Percentiles rank a stretch among this genome's conserved stretches.
phyloP scores from a whole-genome alignment of 345 rosid species.

The Camelina neglecta region DNA sequence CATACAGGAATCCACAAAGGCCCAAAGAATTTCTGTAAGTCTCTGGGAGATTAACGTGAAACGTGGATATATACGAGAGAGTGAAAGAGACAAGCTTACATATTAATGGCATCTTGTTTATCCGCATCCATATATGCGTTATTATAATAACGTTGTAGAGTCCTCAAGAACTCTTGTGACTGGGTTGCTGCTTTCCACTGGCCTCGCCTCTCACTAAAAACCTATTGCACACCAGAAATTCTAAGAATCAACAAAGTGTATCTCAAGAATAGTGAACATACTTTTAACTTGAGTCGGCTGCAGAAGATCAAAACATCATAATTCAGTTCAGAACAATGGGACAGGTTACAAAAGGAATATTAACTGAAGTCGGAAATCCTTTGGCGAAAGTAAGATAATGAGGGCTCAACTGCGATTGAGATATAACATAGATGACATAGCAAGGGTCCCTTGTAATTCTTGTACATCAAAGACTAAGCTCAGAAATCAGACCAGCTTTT shows the following conservation, averaged over 20 bases:
- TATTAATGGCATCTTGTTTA: conserved; percentile 91
- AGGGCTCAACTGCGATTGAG: background rate
- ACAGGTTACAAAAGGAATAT: conserved; percentile 1
- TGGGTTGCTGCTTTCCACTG: conserved; percentile 99
- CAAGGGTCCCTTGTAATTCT: background rate
- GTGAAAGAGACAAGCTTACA: conserved; percentile 58
- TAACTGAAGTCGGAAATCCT: background rate
- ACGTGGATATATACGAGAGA: conserved; percentile 19
- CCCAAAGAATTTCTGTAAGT: conserved; percentile 18
- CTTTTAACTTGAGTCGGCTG: conserved; percentile 14
- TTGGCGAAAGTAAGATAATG: background rate
- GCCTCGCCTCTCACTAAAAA: conserved; percentile 91
- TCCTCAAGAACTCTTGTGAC: conserved; percentile 98
- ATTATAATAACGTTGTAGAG: conserved; percentile 93
- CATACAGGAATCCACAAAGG: conserved; percentile 29
- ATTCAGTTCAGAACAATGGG: background rate
- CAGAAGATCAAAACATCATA: conserved; percentile 11
- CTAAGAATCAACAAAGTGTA: conserved; percentile 28
- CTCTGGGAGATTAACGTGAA: conserved; percentile 23
- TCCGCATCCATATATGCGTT: conserved; percentile 95
- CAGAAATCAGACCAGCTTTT: conserved; percentile 2
- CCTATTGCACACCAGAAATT: conserved; percentile 53
- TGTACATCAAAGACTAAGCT: background rate
- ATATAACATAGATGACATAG: background rate
- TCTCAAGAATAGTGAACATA: conserved; percentile 22